These are phyloP conservation scores for Teratosphaeria nubilosa DNA, from an alignment of 2,329 filamentous ascomycete genomes.

Conservation along the genomic window DNA sequence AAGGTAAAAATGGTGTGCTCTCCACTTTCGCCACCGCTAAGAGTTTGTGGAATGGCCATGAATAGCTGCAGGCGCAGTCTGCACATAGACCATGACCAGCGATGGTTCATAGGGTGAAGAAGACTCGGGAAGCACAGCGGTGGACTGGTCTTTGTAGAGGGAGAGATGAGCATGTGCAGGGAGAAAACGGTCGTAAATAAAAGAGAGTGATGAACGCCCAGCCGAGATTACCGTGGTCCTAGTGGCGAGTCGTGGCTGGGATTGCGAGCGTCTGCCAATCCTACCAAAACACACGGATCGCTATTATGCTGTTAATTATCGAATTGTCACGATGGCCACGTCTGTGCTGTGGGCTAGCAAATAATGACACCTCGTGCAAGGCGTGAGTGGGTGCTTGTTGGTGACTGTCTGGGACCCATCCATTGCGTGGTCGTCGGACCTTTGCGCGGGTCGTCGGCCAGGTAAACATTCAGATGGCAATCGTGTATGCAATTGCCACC, in stretches of 20 bases:
- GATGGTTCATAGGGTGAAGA: no score
- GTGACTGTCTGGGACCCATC: neutral
- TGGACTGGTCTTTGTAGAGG: neutral
- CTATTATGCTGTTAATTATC: neutral
- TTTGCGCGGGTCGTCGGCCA: neutral
- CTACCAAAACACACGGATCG: neutral
- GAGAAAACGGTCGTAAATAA: neutral
- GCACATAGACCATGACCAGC: neutral
- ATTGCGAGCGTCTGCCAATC: neutral
- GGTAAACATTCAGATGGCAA: neutral
- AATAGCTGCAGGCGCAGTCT: neutral
- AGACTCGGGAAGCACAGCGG: neutral
- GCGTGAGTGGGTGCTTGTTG: neutral
- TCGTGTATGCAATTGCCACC: neutral
- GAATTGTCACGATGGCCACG: neutral
- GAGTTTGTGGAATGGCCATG: neutral
- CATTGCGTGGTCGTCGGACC: neutral
- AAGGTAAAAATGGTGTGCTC: neutral
- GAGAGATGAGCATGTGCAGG: neutral
- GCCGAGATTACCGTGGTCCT: slow-evolving; percentile 2
- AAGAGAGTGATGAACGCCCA: neutral
- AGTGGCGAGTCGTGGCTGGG: neutral
- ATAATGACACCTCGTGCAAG: neutral
- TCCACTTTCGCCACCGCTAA: neutral
- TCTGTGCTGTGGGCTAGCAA: slow-evolving; percentile 3